phyloP scores from a whole-genome alignment of 208 protist species.

The Kentomonas sorsogonicus region DNA sequence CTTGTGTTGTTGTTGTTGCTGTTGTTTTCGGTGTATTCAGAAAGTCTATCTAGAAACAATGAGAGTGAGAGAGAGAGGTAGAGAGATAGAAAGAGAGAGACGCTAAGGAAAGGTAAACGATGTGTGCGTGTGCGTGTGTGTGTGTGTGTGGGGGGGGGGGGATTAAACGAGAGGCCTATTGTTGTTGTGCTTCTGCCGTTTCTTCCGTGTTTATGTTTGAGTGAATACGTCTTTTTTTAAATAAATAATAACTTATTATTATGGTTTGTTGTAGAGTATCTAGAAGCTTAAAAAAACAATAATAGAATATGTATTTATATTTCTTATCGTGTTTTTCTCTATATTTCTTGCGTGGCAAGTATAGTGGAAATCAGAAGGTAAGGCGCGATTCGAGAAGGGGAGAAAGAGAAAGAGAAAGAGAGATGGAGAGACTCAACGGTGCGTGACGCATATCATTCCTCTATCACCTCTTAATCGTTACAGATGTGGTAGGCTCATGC shows the following conservation, averaged over 20 bases:
- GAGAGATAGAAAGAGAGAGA: background rate
- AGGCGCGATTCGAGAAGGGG: background rate
- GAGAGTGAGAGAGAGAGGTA: slow-evolving; percentile 14
- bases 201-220: background rate
- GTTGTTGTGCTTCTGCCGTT: background rate
- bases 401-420: slow-evolving; percentile 3
- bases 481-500: too few species aligned
- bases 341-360: slow-evolving; percentile 2
- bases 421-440: too few species aligned
- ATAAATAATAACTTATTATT: background rate
- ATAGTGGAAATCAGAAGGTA: background rate
- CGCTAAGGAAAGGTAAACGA: too few species aligned
- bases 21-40: background rate
- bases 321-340: background rate
- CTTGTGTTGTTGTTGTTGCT: background rate
- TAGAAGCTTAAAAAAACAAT: slow-evolving; percentile 10
- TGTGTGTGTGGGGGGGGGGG: too few species aligned
- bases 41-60: slow-evolving; percentile 8
- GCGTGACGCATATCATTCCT: too few species aligned
- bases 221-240: background rate
- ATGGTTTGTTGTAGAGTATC: slow-evolving; percentile 1
- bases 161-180: too few species aligned
- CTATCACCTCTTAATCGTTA: too few species aligned
- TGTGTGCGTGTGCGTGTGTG: too few species aligned
- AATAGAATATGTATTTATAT: background rate